Evolutionary conservation across 2,329 filamentous ascomycete genomes (phyloP), one percentile per base, ranked within the genome.

Genomic region (Aspergillus sclerotialis): DNA sequence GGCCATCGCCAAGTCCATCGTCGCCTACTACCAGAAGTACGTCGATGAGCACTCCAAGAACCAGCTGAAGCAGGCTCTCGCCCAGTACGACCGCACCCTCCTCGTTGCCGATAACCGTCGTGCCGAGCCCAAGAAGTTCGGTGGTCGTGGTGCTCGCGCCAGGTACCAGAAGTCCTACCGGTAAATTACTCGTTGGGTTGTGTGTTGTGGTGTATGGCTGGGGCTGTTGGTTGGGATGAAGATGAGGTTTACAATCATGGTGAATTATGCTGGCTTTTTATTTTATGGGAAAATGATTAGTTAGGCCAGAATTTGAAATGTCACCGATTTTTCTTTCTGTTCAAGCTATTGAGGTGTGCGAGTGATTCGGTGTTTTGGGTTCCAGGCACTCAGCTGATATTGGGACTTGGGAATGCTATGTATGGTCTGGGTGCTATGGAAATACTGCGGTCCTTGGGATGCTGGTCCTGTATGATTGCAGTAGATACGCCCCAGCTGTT

Each of bases 21-120:
- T 94, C 64, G 84, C 88, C 71, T 95, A 95, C 84, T 96, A 95
- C 84, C 90, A 95, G 77, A 95, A 98, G 80, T 98, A 82, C 76
- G 87, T 96, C 72, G 92, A 98, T 67, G 92, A 98, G 84, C 89
- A 96, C 84, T 87, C 84, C 76, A 98, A 98, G 85, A 95, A 96
- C 82, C 78, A 88, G 73, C 80, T 98, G 65, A 98, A 96, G 87
- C 84, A 90, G 74, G 85, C 86, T 55, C 82, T 98, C 57, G 85
- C 90, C 63, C 80, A 88, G 69, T 98, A 90, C 78, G 88, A 94
- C 78, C 82, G 89, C 65, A 94, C 88, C 67, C 83, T 98, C 55
- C 84, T 98, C 64, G 92, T 98, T 61, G 92, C 92, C 71, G 92
- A 98, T 74, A 95, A 94, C 84, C 84, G 92, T 71, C 86, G 92